Evolutionary conservation across 768 basidiomycete species (phyloP).

Genomic region (Naganishia friedmannii): DNA sequence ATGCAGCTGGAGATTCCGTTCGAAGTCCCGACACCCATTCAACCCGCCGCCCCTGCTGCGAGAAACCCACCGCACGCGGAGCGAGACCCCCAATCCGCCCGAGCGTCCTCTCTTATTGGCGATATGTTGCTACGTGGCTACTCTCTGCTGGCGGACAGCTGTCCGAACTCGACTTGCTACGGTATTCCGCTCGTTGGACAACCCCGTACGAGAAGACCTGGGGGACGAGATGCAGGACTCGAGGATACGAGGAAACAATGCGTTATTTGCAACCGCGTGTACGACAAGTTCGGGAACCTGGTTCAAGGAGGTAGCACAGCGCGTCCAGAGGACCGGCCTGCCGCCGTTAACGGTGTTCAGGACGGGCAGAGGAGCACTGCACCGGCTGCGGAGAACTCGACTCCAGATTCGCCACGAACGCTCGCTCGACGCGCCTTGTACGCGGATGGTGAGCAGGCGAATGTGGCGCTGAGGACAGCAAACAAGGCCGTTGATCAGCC

Average conservation of each 20-base stretch:
- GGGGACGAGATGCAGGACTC: constrained; percentile 5
- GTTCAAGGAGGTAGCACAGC: constrained; percentile 6
- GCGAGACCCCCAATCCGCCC: constrained; percentile 31
- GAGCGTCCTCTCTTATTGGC: constrained; percentile 39
- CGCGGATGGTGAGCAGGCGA: neutral
- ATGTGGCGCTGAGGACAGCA: constrained; percentile 1
- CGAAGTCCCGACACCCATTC: constrained; percentile 1
- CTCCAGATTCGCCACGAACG: constrained; percentile 7
- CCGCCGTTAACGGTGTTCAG: neutral
- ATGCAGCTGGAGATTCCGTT: constrained; percentile 6
- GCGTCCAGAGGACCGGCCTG: neutral
- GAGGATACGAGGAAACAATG: constrained; percentile 42
- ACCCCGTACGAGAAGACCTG: constrained; percentile 37
- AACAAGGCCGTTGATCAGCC: neutral
- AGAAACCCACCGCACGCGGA: neutral
- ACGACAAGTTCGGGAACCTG: constrained; percentile 10
- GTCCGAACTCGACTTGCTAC: constrained; percentile 39
- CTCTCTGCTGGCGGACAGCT: constrained; percentile 42
- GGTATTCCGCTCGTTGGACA: constrained; percentile 50
- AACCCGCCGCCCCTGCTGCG: neutral
- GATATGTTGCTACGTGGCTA: constrained; percentile 44
- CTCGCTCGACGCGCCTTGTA: constrained; percentile 12
- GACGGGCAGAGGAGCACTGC: neutral
- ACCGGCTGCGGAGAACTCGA: neutral
- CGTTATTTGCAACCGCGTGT: constrained; percentile 37